Evolutionary conservation across 306 rosid species (phyloP).

Genomic region (Coriaria nepalensis): DNA sequence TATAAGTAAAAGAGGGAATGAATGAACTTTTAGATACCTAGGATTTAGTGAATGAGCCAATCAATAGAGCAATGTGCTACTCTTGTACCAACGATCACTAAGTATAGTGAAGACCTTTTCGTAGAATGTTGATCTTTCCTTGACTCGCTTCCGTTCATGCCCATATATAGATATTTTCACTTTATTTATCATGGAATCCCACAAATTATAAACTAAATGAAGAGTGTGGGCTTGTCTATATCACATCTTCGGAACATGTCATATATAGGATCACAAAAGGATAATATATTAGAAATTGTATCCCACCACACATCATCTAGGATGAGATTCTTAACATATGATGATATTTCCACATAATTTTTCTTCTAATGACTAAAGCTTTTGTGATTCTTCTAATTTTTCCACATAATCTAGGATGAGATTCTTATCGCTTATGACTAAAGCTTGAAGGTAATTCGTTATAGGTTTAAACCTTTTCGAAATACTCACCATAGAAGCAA

Average conservation of each 20-base stretch:
- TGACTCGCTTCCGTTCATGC: no score
- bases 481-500: background rate
- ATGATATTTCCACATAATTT: background rate
- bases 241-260: background rate
- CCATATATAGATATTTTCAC: background rate
- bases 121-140: background rate
- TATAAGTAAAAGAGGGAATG: no score
- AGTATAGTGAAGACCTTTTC: background rate
- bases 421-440: background rate
- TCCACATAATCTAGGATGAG: background rate
- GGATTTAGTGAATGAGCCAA: background rate
- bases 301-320: constrained; percentile 3
- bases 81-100: background rate
- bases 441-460: background rate
- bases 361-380: no score
- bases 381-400: no score
- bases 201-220: constrained; percentile 5
- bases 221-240: background rate
- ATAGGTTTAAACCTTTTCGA: background rate
- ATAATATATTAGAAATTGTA: background rate
- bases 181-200: constrained; percentile 5
- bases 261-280: background rate
- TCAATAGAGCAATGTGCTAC: background rate
- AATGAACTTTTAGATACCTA: background rate
- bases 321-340: background rate